phyloP scores from a whole-genome alignment of 805 yeast species.

The Nakazawaea siamensis region DNA sequence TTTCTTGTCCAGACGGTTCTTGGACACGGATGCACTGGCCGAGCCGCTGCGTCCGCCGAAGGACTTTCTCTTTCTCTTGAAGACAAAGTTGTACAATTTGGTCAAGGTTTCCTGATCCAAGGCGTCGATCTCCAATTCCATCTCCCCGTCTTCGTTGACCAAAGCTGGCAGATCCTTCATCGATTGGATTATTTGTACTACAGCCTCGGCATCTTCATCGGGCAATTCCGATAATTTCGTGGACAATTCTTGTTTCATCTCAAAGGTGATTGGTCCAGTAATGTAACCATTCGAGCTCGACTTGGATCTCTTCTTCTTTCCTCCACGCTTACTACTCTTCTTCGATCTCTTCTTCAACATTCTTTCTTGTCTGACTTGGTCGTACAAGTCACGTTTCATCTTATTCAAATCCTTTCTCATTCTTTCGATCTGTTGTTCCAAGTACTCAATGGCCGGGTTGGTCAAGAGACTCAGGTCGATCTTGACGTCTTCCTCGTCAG shows the following conservation, averaged over 20 bases:
- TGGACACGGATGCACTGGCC: conserved; percentile 5
- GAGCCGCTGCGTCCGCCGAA: conserved; percentile 13
- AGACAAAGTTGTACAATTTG: conserved; percentile 79
- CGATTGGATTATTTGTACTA: conserved; percentile 78
- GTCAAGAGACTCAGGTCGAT: conserved; percentile 56
- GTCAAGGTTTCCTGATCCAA: conserved; percentile 77
- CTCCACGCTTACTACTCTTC: conserved; percentile 23
- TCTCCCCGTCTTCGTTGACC: conserved; percentile 74
- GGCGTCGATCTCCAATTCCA: conserved; percentile 92
- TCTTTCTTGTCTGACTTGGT: conserved; percentile 57
- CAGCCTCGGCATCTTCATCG: conserved; percentile 76
- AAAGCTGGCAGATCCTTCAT: conserved; percentile 52
- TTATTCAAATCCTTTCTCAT: conserved; percentile 81
- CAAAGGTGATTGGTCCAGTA: conserved; percentile 63
- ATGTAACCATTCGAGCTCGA: conserved; percentile 15
- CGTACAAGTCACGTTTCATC: conserved; percentile 72
- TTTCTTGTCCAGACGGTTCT: conserved; percentile 40
- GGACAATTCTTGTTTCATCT: conserved; percentile 90
- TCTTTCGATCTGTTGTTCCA: conserved; percentile 79
- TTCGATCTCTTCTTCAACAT: conserved; percentile 38
- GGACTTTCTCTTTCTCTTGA: conserved; percentile 33
- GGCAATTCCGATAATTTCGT: conserved; percentile 72
- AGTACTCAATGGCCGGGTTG: conserved; percentile 82
- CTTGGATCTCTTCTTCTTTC: conserved; percentile 14
- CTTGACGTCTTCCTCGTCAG: conserved; percentile 31